A percentile compares a stretch with the other conserved stretches of the same genome.
These are phyloP conservation scores for Oryza meridionalis DNA, from an alignment of 176 grass and related monocot genomes.

Conservation along the genomic window DNA sequence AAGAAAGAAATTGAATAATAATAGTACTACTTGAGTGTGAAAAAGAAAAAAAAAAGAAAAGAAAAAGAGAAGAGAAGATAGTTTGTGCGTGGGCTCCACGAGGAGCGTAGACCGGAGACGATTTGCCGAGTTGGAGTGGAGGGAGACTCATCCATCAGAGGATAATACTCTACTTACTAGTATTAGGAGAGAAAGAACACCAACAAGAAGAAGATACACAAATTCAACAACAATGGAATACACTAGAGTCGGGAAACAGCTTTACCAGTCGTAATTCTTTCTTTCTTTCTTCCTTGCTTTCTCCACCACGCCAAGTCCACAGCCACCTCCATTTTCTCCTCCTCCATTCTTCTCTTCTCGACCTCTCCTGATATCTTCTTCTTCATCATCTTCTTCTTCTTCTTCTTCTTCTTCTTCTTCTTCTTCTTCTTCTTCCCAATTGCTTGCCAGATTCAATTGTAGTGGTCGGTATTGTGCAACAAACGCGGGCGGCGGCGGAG, in stretches of 20 bases:
- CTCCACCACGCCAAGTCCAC: neutral
- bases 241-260: neutral
- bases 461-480: neutral
- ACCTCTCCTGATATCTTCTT: neutral
- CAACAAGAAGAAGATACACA: too few species aligned
- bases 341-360: neutral
- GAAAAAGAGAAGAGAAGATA: neutral
- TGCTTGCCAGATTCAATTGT: too few species aligned
- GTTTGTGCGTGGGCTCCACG: neutral
- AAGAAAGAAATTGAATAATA: neutral
- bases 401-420: too few species aligned
- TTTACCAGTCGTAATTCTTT: too few species aligned
- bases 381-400: neutral
- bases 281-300: neutral
- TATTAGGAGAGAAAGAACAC: too few species aligned
- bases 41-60: neutral
- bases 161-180: too few species aligned
- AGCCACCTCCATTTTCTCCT: neutral
- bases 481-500: neutral
- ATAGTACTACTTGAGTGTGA: neutral
- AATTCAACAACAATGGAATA: too few species aligned
- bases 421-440: neutral
- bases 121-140: too few species aligned
- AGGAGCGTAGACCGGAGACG: neutral
- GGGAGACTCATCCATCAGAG: too few species aligned